Evolutionary conservation across 495 filamentous ascomycete species (phyloP).

Genomic region (Podospora conica): DNA sequence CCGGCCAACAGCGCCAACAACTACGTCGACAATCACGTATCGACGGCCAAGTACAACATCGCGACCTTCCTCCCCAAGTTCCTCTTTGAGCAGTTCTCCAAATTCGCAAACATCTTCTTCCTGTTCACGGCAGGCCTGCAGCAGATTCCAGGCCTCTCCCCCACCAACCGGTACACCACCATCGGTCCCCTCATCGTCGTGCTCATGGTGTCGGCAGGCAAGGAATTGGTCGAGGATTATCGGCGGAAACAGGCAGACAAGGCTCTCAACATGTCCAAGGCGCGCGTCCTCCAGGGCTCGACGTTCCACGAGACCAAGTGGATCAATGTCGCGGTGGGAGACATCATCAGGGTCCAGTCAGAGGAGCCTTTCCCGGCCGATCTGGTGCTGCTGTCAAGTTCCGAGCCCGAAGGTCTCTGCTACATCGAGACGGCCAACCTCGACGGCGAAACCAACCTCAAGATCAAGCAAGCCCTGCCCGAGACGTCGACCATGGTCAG

Average conservation of each 20-base stretch:
- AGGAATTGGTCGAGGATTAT: slow-evolving; percentile 92
- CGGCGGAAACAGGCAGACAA: slow-evolving; percentile 83
- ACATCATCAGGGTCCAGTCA: slow-evolving; percentile 90
- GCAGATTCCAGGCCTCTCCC: slow-evolving; percentile 91
- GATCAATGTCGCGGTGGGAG: slow-evolving; percentile 89
- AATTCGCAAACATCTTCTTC: slow-evolving; percentile 99
- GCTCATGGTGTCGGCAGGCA: slow-evolving; percentile 85
- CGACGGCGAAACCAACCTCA: slow-evolving; percentile 97
- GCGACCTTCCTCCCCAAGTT: slow-evolving; percentile 97
- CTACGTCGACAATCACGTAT: slow-evolving; percentile 93
- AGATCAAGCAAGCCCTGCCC: slow-evolving; percentile 97
- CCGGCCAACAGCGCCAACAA: slow-evolving; percentile 84
- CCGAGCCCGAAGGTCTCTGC: slow-evolving; percentile 94
- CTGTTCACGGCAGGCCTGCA: slow-evolving; percentile 93
- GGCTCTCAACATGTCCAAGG: slow-evolving; percentile 81
- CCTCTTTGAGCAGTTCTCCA: slow-evolving; percentile 97
- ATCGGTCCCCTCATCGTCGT: slow-evolving; percentile 90
- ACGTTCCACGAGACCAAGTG: slow-evolving; percentile 81
- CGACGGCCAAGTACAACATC: slow-evolving; percentile 96
- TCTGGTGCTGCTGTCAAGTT: slow-evolving; percentile 83
- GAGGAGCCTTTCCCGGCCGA: slow-evolving; percentile 97
- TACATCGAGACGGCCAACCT: slow-evolving; percentile 99
- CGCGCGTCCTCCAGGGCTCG: slow-evolving; percentile 76
- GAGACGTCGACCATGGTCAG: slow-evolving; percentile 88
- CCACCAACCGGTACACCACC: slow-evolving; percentile 92